phyloP scores from a whole-genome alignment of 1,139 yeast genomes.

The Yamadazyma jaroonii region DNA sequence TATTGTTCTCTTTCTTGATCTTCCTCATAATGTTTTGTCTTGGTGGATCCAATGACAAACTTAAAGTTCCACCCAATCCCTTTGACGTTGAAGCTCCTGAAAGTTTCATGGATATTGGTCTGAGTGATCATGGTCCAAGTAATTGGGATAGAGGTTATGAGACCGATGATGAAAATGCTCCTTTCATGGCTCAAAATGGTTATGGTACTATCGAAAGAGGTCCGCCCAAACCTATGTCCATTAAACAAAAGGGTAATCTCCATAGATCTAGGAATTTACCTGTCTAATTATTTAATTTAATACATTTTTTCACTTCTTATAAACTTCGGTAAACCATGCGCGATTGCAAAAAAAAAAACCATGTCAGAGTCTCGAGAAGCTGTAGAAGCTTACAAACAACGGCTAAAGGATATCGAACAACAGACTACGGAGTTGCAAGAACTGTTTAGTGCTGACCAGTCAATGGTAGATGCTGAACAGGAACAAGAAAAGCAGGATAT shows the following conservation, averaged over 20 bases:
- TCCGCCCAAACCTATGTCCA: constrained; percentile 11
- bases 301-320: not conserved
- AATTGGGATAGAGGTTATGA: constrained; percentile 41
- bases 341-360: not conserved
- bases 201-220: constrained; percentile 4
- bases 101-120: constrained; percentile 39
- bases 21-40: constrained; percentile 27
- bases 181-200: constrained; percentile 17
- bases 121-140: constrained; percentile 23
- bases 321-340: too few species aligned
- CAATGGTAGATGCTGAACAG: not conserved
- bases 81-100: constrained; percentile 16
- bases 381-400: constrained; percentile 6
- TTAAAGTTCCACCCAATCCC: constrained; percentile 8
- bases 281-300: not conserved
- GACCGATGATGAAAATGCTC: constrained; percentile 42
- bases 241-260: constrained; percentile 15
- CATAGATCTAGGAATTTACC: constrained; percentile 39
- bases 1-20: constrained; percentile 35
- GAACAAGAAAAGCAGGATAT: constrained; percentile 34
- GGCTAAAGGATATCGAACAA: constrained; percentile 26
- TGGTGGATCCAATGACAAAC: constrained; percentile 15
- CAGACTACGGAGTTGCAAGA: constrained; percentile 28
- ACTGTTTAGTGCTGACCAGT: constrained; percentile 8
- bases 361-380: constrained; percentile 2